A percentile compares a stretch with the other conserved stretches of the same genome.
phyloP scores from a whole-genome alignment of 257 asterid genomes.

The Echites panduratus region DNA sequence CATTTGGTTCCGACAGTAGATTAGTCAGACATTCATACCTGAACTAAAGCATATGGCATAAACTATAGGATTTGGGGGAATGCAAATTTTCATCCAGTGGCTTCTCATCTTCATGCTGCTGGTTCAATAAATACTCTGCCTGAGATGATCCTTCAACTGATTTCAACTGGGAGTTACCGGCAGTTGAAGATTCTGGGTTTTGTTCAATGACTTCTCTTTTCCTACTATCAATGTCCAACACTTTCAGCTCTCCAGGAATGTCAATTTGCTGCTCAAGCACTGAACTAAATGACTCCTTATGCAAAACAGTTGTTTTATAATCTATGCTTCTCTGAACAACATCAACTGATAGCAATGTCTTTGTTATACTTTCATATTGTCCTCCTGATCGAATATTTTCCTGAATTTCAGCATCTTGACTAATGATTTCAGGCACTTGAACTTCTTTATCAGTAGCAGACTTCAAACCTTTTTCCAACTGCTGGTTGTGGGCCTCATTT shows the following conservation, averaged over 20 bases:
- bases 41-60: not conserved
- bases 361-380: not conserved
- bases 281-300: not conserved
- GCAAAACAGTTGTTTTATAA: not conserved
- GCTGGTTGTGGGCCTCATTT: not conserved
- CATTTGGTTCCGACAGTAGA: not conserved
- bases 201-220: not conserved
- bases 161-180: not conserved
- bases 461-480: not conserved
- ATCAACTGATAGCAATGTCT: not conserved
- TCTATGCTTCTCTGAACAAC: not conserved
- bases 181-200: not conserved
- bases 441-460: not conserved
- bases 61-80: not conserved
- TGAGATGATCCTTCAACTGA: constrained; percentile 7
- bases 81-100: not conserved
- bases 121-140: not conserved
- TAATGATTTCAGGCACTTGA: not conserved
- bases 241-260: not conserved
- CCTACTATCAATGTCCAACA: not conserved
- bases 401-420: not conserved
- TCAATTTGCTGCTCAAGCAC: not conserved
- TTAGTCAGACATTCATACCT: not conserved
- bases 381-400: not conserved
- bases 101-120: not conserved